A percentile compares a stretch with the other conserved stretches of the same genome.
Evolutionary conservation across 2,329 filamentous ascomycete genomes (phyloP).

Genomic region (Scedosporium aurantiacum): DNA sequence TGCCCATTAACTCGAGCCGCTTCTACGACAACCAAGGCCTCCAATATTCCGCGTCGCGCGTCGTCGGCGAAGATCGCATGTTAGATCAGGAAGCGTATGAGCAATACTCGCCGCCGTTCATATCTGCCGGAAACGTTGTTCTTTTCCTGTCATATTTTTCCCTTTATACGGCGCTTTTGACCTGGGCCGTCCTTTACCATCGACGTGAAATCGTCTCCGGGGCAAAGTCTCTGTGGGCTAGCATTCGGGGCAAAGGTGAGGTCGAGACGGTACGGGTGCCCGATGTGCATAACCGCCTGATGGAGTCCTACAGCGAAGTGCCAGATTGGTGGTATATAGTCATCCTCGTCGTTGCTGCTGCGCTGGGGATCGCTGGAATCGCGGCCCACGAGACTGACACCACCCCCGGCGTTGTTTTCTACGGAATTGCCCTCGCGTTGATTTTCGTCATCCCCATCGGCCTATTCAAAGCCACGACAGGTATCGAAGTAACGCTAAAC

Average conservation of each 20-base stretch:
- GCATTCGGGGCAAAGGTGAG: slow-evolving; percentile 29
- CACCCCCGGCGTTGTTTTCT: slow-evolving; percentile 38
- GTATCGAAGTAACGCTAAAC: slow-evolving; percentile 39
- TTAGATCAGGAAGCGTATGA: slow-evolving; percentile 35
- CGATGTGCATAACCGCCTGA: slow-evolving; percentile 38
- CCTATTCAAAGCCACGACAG: slow-evolving; percentile 42
- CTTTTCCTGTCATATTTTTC: slow-evolving; percentile 47
- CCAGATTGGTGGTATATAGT: slow-evolving; percentile 45
- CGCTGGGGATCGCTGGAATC: slow-evolving; percentile 34
- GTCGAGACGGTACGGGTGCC: slow-evolving; percentile 20
- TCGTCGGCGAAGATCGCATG: slow-evolving; percentile 29
- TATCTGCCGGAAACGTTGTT: slow-evolving; percentile 36
- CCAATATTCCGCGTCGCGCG: slow-evolving; percentile 33
- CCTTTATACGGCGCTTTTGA: slow-evolving; percentile 40
- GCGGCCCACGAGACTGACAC: slow-evolving; percentile 39
- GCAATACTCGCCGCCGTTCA: slow-evolving; percentile 39
- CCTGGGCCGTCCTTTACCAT: slow-evolving; percentile 40
- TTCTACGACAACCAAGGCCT: slow-evolving; percentile 37
- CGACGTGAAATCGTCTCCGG: slow-evolving; percentile 38
- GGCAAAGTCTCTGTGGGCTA: slow-evolving; percentile 34
- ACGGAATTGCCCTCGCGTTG: slow-evolving; percentile 35
- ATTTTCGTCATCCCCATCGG: slow-evolving; percentile 41
- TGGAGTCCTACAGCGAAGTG: slow-evolving; percentile 34
- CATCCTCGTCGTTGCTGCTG: slow-evolving; percentile 30
- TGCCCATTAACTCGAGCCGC: slow-evolving; percentile 40